A percentile compares a stretch with the other conserved stretches of the same genome.
Evolutionary conservation across 2,329 filamentous ascomycete genomes (phyloP).

Genomic region (Chaetomium globosum): DNA sequence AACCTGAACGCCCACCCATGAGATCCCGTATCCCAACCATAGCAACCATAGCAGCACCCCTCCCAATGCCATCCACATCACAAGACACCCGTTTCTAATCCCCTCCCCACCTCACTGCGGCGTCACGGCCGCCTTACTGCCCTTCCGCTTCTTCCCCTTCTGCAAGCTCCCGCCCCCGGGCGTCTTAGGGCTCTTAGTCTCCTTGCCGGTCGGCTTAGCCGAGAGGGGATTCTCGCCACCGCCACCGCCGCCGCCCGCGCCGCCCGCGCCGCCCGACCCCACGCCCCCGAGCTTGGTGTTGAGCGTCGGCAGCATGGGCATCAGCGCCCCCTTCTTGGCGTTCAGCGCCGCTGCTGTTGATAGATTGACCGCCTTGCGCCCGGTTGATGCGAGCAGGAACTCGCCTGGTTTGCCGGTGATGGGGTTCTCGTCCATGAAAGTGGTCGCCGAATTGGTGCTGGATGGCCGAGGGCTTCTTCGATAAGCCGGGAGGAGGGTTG

Average conservation of each 20-base stretch:
- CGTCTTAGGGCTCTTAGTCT: constrained; percentile 51
- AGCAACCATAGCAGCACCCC: neutral
- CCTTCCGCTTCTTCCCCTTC: constrained; percentile 54
- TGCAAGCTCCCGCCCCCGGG: constrained; percentile 41
- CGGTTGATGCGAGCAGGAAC: constrained; percentile 65
- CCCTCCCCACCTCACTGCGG: constrained; percentile 34
- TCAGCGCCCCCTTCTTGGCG: constrained; percentile 42
- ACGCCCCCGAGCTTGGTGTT: constrained; percentile 44
- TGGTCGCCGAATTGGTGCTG: constrained; percentile 64
- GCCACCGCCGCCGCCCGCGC: constrained; percentile 33
- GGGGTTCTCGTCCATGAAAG: constrained; percentile 69
- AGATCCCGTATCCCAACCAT: neutral
- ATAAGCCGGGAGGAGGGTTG: constrained; percentile 52
- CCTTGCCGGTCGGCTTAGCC: constrained; percentile 40
- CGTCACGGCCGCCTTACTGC: constrained; percentile 47
- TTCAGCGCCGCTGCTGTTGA: constrained; percentile 17
- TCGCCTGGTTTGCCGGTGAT: constrained; percentile 68
- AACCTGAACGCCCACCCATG: constrained; percentile 18
- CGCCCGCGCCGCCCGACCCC: constrained; percentile 21
- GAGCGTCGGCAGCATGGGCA: constrained; percentile 40
- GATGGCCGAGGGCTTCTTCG: constrained; percentile 60
- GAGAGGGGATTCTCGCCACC: constrained; percentile 43
- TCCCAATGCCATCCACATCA: neutral
- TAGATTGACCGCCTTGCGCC: constrained; percentile 49
- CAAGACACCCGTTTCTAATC: neutral